phyloP scores from a whole-genome alignment of 2,329 filamentous ascomycete genomes.

The Magnaporthiopsis poae region DNA sequence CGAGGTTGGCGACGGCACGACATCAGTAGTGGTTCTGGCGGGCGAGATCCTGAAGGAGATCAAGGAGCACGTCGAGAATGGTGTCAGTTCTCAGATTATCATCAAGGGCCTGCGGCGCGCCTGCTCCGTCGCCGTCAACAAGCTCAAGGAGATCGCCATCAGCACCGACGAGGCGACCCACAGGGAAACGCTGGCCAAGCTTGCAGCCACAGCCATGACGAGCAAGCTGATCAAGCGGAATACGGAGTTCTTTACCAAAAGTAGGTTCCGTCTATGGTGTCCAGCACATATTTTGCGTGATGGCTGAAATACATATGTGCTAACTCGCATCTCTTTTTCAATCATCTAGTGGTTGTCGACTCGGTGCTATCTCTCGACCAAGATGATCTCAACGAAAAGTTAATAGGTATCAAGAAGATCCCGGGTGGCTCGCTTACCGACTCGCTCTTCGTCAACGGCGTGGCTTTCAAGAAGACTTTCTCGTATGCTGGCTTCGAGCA shows the following conservation, averaged over 20 bases:
- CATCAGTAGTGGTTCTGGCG: constrained; percentile 92
- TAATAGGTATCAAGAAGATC: constrained; percentile 97
- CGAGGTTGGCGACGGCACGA: constrained; percentile 96
- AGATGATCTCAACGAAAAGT: constrained; percentile 91
- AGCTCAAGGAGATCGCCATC: constrained; percentile 94
- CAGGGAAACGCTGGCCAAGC: constrained; percentile 76
- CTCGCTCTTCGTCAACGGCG: constrained; percentile 91
- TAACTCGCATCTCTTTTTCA: too few relatives aligned
- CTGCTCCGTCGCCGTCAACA: constrained; percentile 86
- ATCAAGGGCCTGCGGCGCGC: constrained; percentile 90
- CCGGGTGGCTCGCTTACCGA: constrained; percentile 92
- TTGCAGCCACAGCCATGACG: constrained; percentile 95
- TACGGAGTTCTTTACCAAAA: constrained; percentile 93
- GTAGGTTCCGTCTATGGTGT: constrained; percentile 37
- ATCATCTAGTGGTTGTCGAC: constrained; percentile 77
- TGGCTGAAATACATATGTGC: neutral
- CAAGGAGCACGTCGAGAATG: constrained; percentile 91
- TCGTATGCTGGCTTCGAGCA: constrained; percentile 98
- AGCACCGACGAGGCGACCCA: constrained; percentile 72
- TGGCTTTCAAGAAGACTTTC: constrained; percentile 99
- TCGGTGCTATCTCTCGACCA: constrained; percentile 92
- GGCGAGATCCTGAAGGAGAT: constrained; percentile 96
- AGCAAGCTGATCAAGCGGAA: constrained; percentile 99
- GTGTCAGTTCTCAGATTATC: constrained; percentile 93
- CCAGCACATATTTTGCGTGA: neutral